phyloP scores from a whole-genome alignment of 78 protist genomes.

The Monosiga brevicollis region DNA sequence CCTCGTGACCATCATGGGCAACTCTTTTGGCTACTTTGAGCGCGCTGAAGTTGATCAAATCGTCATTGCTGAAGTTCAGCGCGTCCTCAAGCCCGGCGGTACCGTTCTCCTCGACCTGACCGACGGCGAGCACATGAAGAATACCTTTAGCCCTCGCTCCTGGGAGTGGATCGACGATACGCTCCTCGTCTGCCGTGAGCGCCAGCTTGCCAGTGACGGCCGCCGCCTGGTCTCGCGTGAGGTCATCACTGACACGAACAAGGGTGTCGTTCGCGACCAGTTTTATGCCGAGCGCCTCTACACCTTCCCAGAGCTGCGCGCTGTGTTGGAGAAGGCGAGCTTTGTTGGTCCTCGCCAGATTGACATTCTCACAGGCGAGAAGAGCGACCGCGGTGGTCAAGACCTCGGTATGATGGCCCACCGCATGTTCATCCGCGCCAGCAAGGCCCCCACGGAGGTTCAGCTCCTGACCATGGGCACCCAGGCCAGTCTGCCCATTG shows the following conservation, averaged over 20 bases:
- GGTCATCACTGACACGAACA: background rate
- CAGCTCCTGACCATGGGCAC: background rate
- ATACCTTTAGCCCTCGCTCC: background rate
- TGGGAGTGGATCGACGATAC: background rate
- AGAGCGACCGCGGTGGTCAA: background rate
- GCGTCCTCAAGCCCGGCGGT: background rate
- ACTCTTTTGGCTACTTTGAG: background rate
- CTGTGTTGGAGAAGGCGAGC: background rate
- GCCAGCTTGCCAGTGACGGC: background rate
- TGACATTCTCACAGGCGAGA: background rate
- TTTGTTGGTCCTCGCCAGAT: background rate
- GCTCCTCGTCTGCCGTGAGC: background rate
- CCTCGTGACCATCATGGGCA: background rate
- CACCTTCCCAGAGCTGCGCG: background rate
- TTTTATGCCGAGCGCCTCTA: background rate
- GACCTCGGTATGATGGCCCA: background rate
- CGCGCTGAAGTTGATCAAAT: background rate
- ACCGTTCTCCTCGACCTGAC: background rate
- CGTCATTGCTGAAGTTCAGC: background rate
- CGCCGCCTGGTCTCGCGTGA: background rate
- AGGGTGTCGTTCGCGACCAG: background rate
- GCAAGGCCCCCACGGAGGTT: background rate
- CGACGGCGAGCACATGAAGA: background rate
- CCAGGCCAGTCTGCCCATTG: background rate
- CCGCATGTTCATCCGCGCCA: background rate